phyloP scores from a whole-genome alignment of 441 rosid genomes.

The Jatropha multifida region DNA sequence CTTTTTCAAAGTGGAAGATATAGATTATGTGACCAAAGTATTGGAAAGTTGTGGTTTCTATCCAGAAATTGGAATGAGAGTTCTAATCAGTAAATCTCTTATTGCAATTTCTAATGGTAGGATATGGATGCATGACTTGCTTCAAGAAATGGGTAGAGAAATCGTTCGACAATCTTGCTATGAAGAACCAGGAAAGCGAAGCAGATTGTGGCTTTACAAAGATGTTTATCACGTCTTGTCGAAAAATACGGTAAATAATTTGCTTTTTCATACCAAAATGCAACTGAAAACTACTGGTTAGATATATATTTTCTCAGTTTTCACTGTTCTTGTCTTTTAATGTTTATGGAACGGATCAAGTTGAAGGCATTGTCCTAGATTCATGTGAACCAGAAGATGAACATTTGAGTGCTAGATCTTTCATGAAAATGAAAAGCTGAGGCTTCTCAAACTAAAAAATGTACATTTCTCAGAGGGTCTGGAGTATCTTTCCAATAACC shows the following conservation, averaged over 20 bases:
- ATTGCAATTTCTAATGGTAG: constrained; percentile 8
- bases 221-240: constrained; percentile 18
- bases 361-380: constrained; percentile 27
- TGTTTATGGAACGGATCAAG: constrained; percentile 26
- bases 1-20: constrained; percentile 16
- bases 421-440: constrained; percentile 27
- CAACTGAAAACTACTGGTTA: background rate
- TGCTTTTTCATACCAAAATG: background rate
- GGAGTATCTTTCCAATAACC: constrained; percentile 6
- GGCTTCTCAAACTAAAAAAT: constrained; percentile 25
- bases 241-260: constrained; percentile 21
- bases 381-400: constrained; percentile 2
- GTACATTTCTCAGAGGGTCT: constrained; percentile 8
- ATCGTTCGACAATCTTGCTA: constrained; percentile 35
- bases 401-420: constrained; percentile 2
- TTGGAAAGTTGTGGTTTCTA: constrained; percentile 22
- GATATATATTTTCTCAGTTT: background rate
- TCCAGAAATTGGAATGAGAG: constrained; percentile 15
- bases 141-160: constrained; percentile 50
- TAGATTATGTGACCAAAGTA: constrained; percentile 6
- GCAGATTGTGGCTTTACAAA: constrained; percentile 39
- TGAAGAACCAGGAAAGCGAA: constrained; percentile 36
- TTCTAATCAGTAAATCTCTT: constrained; percentile 15
- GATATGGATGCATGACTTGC: constrained; percentile 30
- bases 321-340: background rate